Base-by-base conservation (phyloP, 495 filamentous ascomycete genomes). In the Staphylotrichum tortipilum region DNA sequence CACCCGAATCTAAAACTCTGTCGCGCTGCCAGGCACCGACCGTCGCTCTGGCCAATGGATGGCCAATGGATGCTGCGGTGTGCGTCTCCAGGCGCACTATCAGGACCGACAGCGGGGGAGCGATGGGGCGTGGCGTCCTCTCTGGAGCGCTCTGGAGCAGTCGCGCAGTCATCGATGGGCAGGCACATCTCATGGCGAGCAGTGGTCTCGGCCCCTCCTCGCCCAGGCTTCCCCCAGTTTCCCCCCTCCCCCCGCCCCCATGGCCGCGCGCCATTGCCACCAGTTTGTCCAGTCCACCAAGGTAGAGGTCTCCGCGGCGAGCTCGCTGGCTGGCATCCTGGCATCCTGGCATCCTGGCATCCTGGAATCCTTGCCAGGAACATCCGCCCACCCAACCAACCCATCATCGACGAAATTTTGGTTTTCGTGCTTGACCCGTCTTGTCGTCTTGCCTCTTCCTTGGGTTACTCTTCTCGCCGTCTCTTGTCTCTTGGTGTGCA, bases 401-500 rank as follows among this genome's bases (percentile, higher is more conserved):
- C 4, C 15, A n/a, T n/a, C n/a, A n/a, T 18, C 0, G 37, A 12
- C 29, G 29, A 38, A 15, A 37, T 51, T 39, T 51, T 44, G 49
- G 49, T 38, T 44, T 51, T 39, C 49, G 36, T 45, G 24, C 24
- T 44, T 36, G 41, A 14, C 28, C 31, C 26, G 4, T 19, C 18
- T 42, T 38, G 19, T 11, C 17, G 10, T 44, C 19, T 24, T 41
- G 39, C n/a, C 36, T 17, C n/a, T 18, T 35, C 38, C 30, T 40
- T 50, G 21, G 37, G 37, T 42, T 43, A 43, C 29, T 47, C 29
- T 21, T 36, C 29, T 33, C 39, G n/a, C 28, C 39, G 26, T 43
- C 19, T 34, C 34, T 0, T 22, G n/a, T 46, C 44, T 53, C 50
- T 44, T 54, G 51, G 38, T 44, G 34, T 36, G n/a, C n/a, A n/a